phyloP scores from a whole-genome alignment of 345 rosid species.

The Cardamine resedifolia region DNA sequence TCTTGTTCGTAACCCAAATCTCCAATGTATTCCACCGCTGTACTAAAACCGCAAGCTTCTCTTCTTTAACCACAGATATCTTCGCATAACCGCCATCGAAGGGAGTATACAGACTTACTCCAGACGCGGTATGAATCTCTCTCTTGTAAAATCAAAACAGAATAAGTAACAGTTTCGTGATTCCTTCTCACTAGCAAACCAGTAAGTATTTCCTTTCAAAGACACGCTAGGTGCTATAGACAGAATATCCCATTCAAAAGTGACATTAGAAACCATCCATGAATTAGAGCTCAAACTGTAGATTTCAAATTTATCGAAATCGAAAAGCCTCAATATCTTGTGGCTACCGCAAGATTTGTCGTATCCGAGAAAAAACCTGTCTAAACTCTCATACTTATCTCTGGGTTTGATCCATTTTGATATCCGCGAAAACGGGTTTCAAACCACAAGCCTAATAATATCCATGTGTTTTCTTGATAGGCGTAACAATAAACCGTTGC shows the following conservation, averaged over 20 bases:
- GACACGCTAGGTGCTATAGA: background rate
- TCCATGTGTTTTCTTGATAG: no score
- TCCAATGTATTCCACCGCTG: background rate
- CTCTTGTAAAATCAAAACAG: background rate
- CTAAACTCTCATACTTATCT: background rate
- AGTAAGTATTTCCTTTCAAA: background rate
- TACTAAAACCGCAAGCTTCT: background rate
- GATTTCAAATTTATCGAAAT: background rate
- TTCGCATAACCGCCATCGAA: background rate
- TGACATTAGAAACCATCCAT: background rate
- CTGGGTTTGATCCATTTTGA: background rate
- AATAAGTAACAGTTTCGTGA: background rate
- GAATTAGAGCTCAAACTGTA: background rate
- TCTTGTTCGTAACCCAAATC: background rate
- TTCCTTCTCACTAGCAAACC: background rate
- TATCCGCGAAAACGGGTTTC: background rate
- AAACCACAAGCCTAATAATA: no score
- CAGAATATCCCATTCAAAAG: background rate
- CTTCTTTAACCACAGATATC: background rate
- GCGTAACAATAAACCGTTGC: no score
- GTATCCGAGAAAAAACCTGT: background rate
- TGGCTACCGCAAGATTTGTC: background rate
- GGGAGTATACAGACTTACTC: no score
- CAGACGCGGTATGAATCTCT: background rate
- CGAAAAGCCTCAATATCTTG: background rate